Evolutionary conservation across 2,329 filamentous ascomycete species (phyloP).

Genomic region (Penicillium sp.): DNA sequence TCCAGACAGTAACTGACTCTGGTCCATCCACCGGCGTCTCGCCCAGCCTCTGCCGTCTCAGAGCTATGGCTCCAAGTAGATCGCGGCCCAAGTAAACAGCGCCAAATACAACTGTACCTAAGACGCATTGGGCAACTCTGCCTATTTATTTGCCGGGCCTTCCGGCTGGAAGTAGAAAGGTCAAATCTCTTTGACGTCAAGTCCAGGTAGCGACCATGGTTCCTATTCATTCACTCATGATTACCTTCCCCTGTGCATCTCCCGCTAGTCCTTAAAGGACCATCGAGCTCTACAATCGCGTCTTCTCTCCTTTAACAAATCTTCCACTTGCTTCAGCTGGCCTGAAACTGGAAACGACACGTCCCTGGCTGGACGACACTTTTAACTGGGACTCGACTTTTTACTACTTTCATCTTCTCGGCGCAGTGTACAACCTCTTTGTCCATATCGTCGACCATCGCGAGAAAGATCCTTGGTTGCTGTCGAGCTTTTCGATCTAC

Average conservation of each 20-base stretch:
- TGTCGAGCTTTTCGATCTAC: too few species aligned
- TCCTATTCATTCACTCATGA: constrained; percentile 15
- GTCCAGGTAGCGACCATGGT: constrained; percentile 5
- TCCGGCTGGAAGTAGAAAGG: not conserved
- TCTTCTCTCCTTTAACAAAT: not conserved
- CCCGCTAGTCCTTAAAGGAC: constrained; percentile 10
- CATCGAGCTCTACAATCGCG: not conserved
- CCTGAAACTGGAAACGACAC: constrained; percentile 12
- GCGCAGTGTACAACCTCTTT: not conserved
- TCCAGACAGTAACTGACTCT: too few species aligned
- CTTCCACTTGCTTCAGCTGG: constrained; percentile 25
- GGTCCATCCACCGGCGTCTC: too few species aligned
- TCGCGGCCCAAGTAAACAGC: too few species aligned
- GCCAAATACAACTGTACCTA: not conserved
- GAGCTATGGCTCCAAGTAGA: too few species aligned
- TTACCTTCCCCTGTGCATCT: constrained; percentile 5
- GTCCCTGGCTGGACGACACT: constrained; percentile 2
- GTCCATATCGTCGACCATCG: too few species aligned
- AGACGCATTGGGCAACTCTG: constrained; percentile 5
- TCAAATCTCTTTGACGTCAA: constrained; percentile 16
- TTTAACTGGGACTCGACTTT: not conserved
- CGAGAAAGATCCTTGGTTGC: too few species aligned
- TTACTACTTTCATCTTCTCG: not conserved
- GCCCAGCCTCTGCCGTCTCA: too few species aligned
- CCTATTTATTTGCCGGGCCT: not conserved